Evolutionary conservation across 2,329 filamentous ascomycete genomes (phyloP).

Genomic region (Ophiostoma sp.): DNA sequence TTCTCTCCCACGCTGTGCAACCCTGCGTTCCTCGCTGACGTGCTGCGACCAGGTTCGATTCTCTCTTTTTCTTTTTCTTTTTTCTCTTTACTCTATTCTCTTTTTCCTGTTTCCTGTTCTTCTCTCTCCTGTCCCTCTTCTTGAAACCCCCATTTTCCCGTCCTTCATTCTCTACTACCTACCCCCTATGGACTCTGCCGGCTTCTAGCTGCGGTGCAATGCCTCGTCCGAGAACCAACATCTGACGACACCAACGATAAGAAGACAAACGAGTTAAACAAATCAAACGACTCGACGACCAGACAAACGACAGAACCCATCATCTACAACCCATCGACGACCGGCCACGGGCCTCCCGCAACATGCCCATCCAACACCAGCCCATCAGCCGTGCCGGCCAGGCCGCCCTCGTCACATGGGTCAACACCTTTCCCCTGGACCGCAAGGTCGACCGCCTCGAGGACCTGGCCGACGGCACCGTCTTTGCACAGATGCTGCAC

Average conservation of each 20-base stretch:
- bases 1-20: conserved; percentile 9
- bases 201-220: conserved; percentile 13
- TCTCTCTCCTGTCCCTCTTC: not conserved
- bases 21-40: conserved; percentile 16
- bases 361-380: conserved; percentile 33
- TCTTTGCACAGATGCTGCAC: conserved; percentile 52
- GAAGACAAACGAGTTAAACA: not conserved
- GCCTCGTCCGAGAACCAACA: not conserved
- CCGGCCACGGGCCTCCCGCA: not conserved
- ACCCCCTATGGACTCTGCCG: not conserved
- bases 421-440: conserved; percentile 45
- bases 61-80: not conserved
- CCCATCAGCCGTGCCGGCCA: conserved; percentile 43
- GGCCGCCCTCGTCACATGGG: conserved; percentile 53
- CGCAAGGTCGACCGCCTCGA: conserved; percentile 45
- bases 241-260: not conserved
- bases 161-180: not conserved
- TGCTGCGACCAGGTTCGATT: conserved; percentile 2
- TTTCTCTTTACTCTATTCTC: not conserved
- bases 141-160: not conserved
- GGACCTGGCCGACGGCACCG: conserved; percentile 49
- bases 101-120: not conserved
- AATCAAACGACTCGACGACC: not conserved
- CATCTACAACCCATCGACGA: not conserved
- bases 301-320: not conserved